Conservation (phyloP, 306 rosid genomes). For the Amphicarpaea edgeworthii region DNA sequence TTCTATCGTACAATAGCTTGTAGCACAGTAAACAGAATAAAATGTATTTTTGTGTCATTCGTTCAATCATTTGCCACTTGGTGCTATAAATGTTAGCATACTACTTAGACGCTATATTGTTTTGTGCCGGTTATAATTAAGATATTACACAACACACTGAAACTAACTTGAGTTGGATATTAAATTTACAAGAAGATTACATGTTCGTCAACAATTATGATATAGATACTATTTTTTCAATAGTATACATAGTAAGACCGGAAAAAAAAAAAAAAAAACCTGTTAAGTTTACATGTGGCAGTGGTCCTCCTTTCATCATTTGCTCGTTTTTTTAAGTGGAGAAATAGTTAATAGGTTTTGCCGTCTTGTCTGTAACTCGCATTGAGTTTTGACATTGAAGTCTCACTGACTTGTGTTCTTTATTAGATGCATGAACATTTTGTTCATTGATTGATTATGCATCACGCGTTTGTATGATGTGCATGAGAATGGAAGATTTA, state of each 20-base stretch:
- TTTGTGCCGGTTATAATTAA: constrained; percentile 9
- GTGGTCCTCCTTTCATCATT: constrained; percentile 7
- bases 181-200: not conserved
- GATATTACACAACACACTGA: not conserved
- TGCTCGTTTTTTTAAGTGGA: constrained; percentile 1
- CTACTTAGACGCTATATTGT: not conserved
- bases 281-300: not conserved
- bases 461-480: not conserved
- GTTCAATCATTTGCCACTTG: constrained; percentile 7
- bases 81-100: constrained; percentile 10
- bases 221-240: not conserved
- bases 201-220: not conserved
- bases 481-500: not conserved
- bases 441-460: not conserved
- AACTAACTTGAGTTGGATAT: not conserved
- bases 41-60: not conserved
- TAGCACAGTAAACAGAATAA: constrained; percentile 15
- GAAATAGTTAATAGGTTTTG: constrained; percentile 37
- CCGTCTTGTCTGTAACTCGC: constrained; percentile 25
- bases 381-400: constrained; percentile 23
- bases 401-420: not conserved
- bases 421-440: constrained; percentile 22
- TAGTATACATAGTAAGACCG: not conserved
- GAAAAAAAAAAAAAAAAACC: not conserved
- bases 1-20: not conserved